phyloP scores from a whole-genome alignment of 78 protist species.

The Creolimax fragrantissima region DNA sequence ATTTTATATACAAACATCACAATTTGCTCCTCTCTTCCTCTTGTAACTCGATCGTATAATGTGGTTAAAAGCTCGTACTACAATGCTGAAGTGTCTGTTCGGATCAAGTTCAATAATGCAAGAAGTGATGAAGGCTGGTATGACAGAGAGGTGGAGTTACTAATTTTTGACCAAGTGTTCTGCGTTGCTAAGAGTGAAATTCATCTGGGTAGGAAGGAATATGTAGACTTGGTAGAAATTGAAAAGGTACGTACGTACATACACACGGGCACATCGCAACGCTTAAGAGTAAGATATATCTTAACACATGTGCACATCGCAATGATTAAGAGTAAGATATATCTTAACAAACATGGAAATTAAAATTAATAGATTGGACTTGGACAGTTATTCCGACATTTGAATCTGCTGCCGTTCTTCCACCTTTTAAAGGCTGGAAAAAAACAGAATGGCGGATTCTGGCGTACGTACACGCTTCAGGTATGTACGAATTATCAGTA shows the following conservation, averaged over 20 bases:
- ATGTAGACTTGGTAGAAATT: background rate
- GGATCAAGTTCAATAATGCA: background rate
- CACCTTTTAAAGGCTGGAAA: background rate
- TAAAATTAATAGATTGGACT: slow-evolving; percentile 6
- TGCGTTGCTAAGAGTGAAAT: background rate
- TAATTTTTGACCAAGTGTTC: background rate
- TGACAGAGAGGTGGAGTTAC: background rate
- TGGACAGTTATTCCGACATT: background rate
- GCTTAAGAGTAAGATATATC: too few species aligned
- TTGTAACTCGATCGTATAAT: too few species aligned
- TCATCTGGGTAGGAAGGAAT: background rate
- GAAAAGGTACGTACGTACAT: background rate
- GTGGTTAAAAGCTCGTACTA: slow-evolving; percentile 6
- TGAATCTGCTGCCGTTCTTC: slow-evolving; percentile 20
- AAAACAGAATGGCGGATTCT: background rate
- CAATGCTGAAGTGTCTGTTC: background rate
- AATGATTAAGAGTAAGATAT: too few species aligned
- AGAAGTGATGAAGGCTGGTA: background rate
- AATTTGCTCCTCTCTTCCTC: too few species aligned
- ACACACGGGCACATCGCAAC: background rate
- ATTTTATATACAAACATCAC: too few species aligned
- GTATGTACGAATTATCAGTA: too few species aligned
- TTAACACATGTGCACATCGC: too few species aligned
- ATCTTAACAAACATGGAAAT: too few species aligned
- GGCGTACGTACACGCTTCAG: background rate